Base-by-base conservation (phyloP, 805 yeast species). In the Yarrowia deformans region DNA sequence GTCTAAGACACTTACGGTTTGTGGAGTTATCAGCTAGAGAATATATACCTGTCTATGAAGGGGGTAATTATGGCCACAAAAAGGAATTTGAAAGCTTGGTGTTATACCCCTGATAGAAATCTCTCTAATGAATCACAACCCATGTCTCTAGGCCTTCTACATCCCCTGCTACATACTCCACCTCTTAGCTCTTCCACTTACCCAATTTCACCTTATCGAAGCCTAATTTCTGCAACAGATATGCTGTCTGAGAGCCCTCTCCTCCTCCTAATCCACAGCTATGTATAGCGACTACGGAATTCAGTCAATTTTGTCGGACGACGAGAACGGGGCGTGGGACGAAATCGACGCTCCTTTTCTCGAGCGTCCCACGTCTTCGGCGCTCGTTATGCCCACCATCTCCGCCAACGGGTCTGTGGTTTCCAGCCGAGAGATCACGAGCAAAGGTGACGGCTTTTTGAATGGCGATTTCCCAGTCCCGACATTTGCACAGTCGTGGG, bases 221-320 rank as follows among this genome's bases (percentile, higher is more conserved):
- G 60, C 19, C 16, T 54, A 54, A 18, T 37, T 52, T 18, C 45
- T 13, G 34, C 34, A n/a, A 37, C 34, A 5, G 8, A 23, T 54
- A 54, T 35, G 34, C 16, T 8, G 35, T 39, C 60, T 7, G 13
- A 19, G 19, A 50, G 42, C n/a, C n/a, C 35, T 18, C 34, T 1
- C 34, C 45, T 39, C 34, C 34, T 54, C 45, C 19, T 18, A 14
- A 34, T 3, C 8, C 12, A 39, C 60, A 54, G 39, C 60, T 18
- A 56, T 56, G 64, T 50, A 56, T 8, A 56, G 64, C 39, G 64
- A 56, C 49, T 56, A 56, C 64, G 64, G 64, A 32, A 32, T 56
- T 39, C 48, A 40, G 39, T 56, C 64, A 43, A 43, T 56, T 56
- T 32, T 56, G 39, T 56, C 64, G 49, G 64, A 56, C 64, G 64